Percentiles rank a stretch among this genome's conserved stretches.
These are phyloP conservation scores for Grammothele lineata DNA, from an alignment of 768 basidiomycete genomes.

Conservation along the genomic window DNA sequence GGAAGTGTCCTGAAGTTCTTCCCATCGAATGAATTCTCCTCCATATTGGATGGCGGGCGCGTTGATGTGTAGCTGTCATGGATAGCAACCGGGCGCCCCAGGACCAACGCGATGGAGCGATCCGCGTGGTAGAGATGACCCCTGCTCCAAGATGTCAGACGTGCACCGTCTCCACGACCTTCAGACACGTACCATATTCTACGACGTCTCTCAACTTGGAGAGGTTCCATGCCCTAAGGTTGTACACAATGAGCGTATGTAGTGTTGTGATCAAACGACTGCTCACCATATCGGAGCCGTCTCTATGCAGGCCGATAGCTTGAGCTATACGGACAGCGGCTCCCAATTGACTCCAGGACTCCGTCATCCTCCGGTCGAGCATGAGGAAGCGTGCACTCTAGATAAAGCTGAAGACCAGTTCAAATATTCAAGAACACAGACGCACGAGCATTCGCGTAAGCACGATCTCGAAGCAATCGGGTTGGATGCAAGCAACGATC, in stretches of 20 bases:
- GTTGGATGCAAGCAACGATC: conserved; percentile 90
- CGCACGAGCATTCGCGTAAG: conserved; percentile 76
- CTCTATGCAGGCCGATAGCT: conserved; percentile 88
- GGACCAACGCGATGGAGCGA: conserved; percentile 85
- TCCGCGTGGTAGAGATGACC: conserved; percentile 93
- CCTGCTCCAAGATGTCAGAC: conserved; percentile 36
- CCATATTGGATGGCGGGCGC: conserved; percentile 66
- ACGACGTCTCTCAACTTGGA: conserved; percentile 82
- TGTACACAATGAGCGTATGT: conserved; percentile 24
- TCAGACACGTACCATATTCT: conserved; percentile 72
- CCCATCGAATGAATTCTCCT: conserved; percentile 45
- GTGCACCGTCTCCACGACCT: neutral
- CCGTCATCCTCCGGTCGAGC: conserved; percentile 83
- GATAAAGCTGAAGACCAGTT: neutral
- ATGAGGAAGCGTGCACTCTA: conserved; percentile 67
- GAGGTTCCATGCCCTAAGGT: conserved; percentile 71
- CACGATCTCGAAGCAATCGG: conserved; percentile 90
- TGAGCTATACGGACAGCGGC: conserved; percentile 92
- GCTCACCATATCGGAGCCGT: conserved; percentile 76
- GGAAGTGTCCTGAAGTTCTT: conserved; percentile 44
- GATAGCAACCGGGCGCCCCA: conserved; percentile 86
- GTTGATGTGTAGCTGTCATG: conserved; percentile 89
- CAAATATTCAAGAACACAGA: neutral
- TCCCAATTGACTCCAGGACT: conserved; percentile 95
- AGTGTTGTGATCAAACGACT: neutral